Evolutionary conservation across 2,329 filamentous ascomycete genomes (phyloP), one percentile per base, ranked within the genome.

Genomic region (Trichoderma sp.): DNA sequence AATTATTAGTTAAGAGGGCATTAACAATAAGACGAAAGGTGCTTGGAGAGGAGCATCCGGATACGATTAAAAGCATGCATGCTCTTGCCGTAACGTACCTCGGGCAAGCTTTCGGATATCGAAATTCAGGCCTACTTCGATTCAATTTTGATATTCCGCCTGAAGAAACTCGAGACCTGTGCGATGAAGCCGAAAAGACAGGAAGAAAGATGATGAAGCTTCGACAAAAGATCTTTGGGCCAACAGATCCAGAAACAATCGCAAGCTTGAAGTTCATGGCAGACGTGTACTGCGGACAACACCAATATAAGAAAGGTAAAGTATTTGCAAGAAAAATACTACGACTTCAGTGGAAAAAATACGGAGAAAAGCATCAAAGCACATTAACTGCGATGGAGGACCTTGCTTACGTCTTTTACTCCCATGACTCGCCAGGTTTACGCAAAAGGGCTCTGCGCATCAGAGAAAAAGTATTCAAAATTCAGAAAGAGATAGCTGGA

Each of bases 261-360:
- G 5, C 1, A 6, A 2, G 12, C 35, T 38, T 38, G 35, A 38
- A 16, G 35, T 5, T 38, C 6, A 38, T 38, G 35, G 35, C 2
- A 5, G 12, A 38, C 16, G 35, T 38, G 35, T 38, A 38, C 35
- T 38, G 35, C 35, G 35, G 35, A 38, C 35, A 38, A 38, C 1
- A 6, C 0, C 5, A 0, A 38, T 38, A 38, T 2, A 16, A 38
- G 0, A 38, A 38, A 0, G 35, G 5, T 5, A 38, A 3, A 38
- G 35, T 38, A 1, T 38, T 38, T 53, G 11, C 45, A 53, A 4
- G 11, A 4, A 53, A 14, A 21, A 24, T 53, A 11, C 11, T 53
- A 11, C 9, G n/a, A 0, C 0, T n/a, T 6, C 45, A 53, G 1
- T 11, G 18, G 45, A 12, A 3, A 24, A 1, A 6, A 5, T 6